Evolutionary conservation across 192 early-diverging fungal genomes (phyloP).

Genomic region (Chytriomyces sp.): DNA sequence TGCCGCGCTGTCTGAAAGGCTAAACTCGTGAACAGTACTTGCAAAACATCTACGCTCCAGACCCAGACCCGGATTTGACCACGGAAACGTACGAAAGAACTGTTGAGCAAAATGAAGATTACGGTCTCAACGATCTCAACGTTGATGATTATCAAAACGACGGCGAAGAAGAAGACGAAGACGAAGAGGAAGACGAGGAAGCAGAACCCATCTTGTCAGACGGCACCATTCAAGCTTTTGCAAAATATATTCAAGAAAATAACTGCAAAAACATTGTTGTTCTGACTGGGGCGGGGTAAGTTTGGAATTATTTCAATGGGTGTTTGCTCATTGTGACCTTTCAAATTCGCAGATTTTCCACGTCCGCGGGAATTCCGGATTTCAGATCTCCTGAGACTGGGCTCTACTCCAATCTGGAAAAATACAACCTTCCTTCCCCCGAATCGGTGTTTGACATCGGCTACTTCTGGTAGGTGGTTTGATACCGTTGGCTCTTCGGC

Average conservation of each 20-base stretch:
- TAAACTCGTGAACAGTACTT: no score
- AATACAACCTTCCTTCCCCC: slow-evolving; percentile 85
- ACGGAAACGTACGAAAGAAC: no score
- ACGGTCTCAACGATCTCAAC: no score
- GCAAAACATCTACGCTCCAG: no score
- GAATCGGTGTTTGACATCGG: slow-evolving; percentile 91
- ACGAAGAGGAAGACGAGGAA: neutral
- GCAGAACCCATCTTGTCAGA: slow-evolving; percentile 5
- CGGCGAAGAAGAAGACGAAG: neutral
- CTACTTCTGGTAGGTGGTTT: slow-evolving; percentile 65
- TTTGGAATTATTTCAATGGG: neutral
- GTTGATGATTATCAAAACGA: no score
- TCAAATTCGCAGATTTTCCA: slow-evolving; percentile 44
- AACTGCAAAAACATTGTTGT: slow-evolving; percentile 68
- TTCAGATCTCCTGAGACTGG: slow-evolving; percentile 91
- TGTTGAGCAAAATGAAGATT: no score
- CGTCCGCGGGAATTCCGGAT: slow-evolving; percentile 77
- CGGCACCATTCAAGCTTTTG: slow-evolving; percentile 44
- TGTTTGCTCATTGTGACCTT: slow-evolving; percentile 53
- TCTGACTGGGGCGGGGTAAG: slow-evolving; percentile 81
- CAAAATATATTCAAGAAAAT: slow-evolving; percentile 45
- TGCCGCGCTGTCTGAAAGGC: no score
- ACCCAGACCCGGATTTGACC: no score
- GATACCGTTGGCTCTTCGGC: neutral
- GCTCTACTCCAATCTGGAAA: slow-evolving; percentile 84